These are phyloP conservation scores for Auricularia sp. DNA, from an alignment of 768 basidiomycete genomes.

Conservation along the genomic window DNA sequence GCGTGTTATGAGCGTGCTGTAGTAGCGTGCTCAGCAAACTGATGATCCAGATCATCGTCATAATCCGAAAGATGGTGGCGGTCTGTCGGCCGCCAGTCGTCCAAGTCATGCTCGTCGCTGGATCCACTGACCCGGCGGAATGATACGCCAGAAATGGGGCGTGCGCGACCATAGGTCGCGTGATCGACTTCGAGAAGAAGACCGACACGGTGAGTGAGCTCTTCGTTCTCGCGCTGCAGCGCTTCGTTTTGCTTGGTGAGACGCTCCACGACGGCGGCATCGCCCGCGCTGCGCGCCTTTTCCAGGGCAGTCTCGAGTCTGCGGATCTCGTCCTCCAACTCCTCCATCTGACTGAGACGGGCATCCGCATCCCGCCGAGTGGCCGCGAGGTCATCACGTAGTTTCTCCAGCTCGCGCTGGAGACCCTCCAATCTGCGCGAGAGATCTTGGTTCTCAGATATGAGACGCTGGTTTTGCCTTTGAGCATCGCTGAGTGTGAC, in stretches of 20 bases:
- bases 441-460: constrained; percentile 67
- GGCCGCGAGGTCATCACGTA: constrained; percentile 58
- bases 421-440: constrained; percentile 61
- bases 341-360: constrained; percentile 62
- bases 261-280: constrained; percentile 71
- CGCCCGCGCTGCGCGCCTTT: constrained; percentile 64
- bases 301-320: constrained; percentile 61
- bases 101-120: constrained; percentile 72
- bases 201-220: constrained; percentile 85
- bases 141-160: constrained; percentile 48
- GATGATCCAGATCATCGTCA: constrained; percentile 39
- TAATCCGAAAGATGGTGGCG: constrained; percentile 54
- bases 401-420: constrained; percentile 62
- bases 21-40: constrained; percentile 41
- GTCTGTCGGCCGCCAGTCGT: constrained; percentile 74
- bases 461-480: constrained; percentile 61
- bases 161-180: constrained; percentile 51
- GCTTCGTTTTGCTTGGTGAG: constrained; percentile 72
- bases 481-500: constrained; percentile 67
- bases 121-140: constrained; percentile 61
- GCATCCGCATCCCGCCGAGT: constrained; percentile 76
- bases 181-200: constrained; percentile 82
- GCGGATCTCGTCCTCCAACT: constrained; percentile 73
- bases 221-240: constrained; percentile 77
- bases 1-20: constrained; percentile 42